These are phyloP conservation scores for Posidonia oceanica DNA, from an alignment of 116 monocot species.

Conservation along the genomic window DNA sequence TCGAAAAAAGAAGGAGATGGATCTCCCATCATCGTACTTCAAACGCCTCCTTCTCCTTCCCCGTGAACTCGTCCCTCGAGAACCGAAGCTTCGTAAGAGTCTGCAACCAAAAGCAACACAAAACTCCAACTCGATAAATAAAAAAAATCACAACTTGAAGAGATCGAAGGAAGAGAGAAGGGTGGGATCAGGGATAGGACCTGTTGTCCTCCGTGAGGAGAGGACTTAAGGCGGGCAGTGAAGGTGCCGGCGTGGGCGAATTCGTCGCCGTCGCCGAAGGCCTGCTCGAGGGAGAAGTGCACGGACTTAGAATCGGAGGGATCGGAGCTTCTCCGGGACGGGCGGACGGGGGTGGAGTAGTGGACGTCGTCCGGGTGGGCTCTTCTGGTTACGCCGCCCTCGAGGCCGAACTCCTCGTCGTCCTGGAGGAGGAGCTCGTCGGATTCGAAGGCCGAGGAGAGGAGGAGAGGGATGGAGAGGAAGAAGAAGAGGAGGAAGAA, in stretches of 20 bases:
- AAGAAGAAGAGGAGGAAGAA: constrained; percentile 12
- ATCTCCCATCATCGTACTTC: constrained; percentile 25
- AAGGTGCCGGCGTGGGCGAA: constrained; percentile 73
- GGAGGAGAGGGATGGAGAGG: constrained; percentile 3
- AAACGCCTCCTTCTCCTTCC: constrained; percentile 51
- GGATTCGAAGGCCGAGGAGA: constrained; percentile 44
- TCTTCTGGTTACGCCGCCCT: constrained; percentile 11
- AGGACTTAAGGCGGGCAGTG: constrained; percentile 77
- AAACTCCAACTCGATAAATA: background rate
- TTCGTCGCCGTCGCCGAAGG: constrained; percentile 45
- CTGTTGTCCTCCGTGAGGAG: constrained; percentile 53
- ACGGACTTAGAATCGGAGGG: constrained; percentile 57
- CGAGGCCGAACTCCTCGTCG: constrained; percentile 71
- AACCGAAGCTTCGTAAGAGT: constrained; percentile 88
- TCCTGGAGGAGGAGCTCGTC: constrained; percentile 66
- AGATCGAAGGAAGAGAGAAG: background rate
- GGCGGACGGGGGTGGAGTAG: constrained; percentile 6
- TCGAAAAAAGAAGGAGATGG: background rate
- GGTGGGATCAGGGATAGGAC: constrained; percentile 9
- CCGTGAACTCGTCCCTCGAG: constrained; percentile 51
- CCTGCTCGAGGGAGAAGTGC: constrained; percentile 84
- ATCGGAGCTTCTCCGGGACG: constrained; percentile 24
- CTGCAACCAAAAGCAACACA: constrained; percentile 18
- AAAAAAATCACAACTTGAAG: background rate
- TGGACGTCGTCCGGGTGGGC: background rate